Evolutionary conservation across 805 yeast species (phyloP), one percentile per base, ranked within the genome.

Genomic region (Candida railenensis): DNA sequence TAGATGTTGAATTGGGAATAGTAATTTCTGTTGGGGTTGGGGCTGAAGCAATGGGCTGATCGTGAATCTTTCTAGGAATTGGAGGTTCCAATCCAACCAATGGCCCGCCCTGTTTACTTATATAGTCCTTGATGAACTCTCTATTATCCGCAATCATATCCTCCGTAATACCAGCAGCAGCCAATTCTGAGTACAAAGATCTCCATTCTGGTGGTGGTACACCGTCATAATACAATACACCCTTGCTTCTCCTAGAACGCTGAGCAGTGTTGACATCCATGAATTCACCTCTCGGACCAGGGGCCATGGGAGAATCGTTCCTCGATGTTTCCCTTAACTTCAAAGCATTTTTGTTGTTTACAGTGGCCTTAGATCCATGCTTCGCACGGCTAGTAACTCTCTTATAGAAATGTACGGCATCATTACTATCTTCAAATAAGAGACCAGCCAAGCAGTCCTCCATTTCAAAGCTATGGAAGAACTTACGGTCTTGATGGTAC

Each of bases 391-490:
- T 71, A 12, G 80, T 73, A 2, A 94, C 90, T 50, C 89, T 77
- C 63, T 91, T 92, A 63, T 71, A 76, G 70, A 94, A 90, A 57
- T 86, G 92, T 3, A 87, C 71, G 0, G 98, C 98, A 55, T 94
- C 99, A 44, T 71, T 74, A 46, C 87, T 81, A 67, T 92, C 97
- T 54, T 90, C 96, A 63, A 94, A 94, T 43, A 94, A 67, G 19
- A 94, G 72, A 0, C 98, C 99, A 9, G 83, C 90, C 44, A 75
- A 76, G 61, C 96, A 91, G 19, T 88, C 95, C 56, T 94, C 98
- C 40, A 89, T 73, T 69, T 94, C 99, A 68, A 94, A 94, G 4
- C 95, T 77, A 63, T 94, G 98, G 76, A 94, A 94, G 66, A 89
- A 94, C 34, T 96, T 83, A 28, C 99, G 79, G 65, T 94, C 99